Base-by-base conservation (phyloP, 2,329 filamentous ascomycete genomes). In the Fusarium sp. region DNA sequence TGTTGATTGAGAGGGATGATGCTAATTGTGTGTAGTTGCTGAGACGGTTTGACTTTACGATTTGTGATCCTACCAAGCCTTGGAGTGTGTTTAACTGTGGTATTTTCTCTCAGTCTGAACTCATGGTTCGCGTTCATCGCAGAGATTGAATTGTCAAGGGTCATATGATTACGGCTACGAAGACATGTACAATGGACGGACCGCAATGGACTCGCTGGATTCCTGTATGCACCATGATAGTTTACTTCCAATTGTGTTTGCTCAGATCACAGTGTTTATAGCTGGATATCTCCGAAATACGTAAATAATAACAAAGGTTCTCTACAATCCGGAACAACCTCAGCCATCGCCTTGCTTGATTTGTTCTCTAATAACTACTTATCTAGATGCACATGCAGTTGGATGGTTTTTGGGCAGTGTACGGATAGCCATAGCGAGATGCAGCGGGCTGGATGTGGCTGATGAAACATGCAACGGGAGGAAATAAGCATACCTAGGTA, bases 41-140 rank as follows among this genome's bases (percentile, higher is more conserved):
- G 24, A 72, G 80, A 9, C 75, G 75, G 1, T 82, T 81, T 53
- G 80, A 82, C 15, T 63, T 82, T 39, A 70, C 73, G 3, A 74
- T 80, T 14, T 79, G 80, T 17, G 76, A 82, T 51, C 79, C 81
- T 6, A 76, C 78, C 6, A 76, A 70, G 18, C 81, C 80, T 4
- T 82, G 80, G 79, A 78, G 77, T 18, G 77, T 80, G 4, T 70
- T 76, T 20, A 79, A 82, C 24, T 80, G 70, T 22, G 80, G 78
- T 9, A 75, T 82, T 9, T 80, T 81, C 45, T 63, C 75, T 1
- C 81, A 82, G 47, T 80, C 79, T 8, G 77, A 81, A 4, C 75
- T 79, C 5, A 81, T 79, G 79, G 73, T 77, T 28, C 66, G 75
- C 8, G 44, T 73, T 36, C 45, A 53, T 24, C 36, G n/a, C 7